Evolutionary conservation across 2,329 filamentous ascomycete genomes (phyloP), one percentile per base, ranked within the genome.

Genomic region (Chrysosphaeria jannelii): DNA sequence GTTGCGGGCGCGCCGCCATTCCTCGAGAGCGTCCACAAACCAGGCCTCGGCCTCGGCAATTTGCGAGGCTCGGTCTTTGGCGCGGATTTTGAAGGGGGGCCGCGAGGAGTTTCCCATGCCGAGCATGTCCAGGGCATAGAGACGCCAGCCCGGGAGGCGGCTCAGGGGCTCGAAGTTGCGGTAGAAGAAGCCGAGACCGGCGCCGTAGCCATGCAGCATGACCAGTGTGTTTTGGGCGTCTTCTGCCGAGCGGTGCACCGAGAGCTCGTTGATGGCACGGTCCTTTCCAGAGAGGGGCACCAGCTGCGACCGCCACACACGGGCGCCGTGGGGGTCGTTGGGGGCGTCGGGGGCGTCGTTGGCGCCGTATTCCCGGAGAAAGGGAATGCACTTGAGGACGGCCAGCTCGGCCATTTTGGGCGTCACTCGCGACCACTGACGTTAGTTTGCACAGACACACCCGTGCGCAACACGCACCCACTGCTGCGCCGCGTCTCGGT

Each of bases 151-250:
- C 14, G 57, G 51, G 1, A 64, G 48, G 10, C 79, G 64, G 21
- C 69, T 79, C 16, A 97, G 47, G 5, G 68, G 64, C 43, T 97
- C 85, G 29, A 89, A 90, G 41, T 97, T 97, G 47, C 85, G 81
- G 53, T 91, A 97, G 53, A 89, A 97, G 46, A 97, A 93, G 12
- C 81, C 85, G 1, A 97, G 55, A 1, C 85, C 85, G 3, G 85
- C 85, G 22, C 85, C 85, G 42, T 97, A 97, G 29, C 85, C 85
- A 40, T 97, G 85, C 4, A 97, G 50, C 62, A 97, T 89, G 21
- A 97, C 81, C 10, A 97, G 52, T 20, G 75, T 85, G 37, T 93
- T 68, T 22, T 88, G 68, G 0, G 63, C 59, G 4, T 66, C 45
- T 39, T 91, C 79, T 17, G 65, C 75, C 1, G 76, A 47, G 23